phyloP scores from a whole-genome alignment of 345 rosid genomes.

The Barbarea vulgaris region DNA sequence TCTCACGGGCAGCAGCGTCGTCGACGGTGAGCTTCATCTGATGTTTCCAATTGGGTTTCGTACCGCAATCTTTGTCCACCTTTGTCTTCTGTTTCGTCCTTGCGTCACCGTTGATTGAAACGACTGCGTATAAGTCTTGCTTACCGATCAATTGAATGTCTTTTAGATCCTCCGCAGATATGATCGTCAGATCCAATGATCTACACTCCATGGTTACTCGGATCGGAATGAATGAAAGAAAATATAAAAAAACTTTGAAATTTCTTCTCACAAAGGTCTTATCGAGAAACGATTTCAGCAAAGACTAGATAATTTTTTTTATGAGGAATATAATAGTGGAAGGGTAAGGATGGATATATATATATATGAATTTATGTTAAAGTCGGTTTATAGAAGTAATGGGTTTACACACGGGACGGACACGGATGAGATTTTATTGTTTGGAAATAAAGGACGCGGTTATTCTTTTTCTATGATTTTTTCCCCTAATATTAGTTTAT shows the following conservation, averaged over 20 bases:
- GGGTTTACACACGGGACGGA: conserved; percentile 20
- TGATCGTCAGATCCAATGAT: conserved; percentile 53
- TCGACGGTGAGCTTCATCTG: conserved; percentile 57
- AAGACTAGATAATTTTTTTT: neutral
- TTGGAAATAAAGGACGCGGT: conserved; percentile 19
- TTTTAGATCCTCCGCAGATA: conserved; percentile 58
- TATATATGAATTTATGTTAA: neutral
- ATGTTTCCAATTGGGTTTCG: conserved; percentile 60
- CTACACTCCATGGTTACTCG: conserved; percentile 54
- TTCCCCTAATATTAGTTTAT: neutral
- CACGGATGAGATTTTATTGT: conserved; percentile 14
- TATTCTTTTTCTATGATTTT: neutral
- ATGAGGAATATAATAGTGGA: neutral
- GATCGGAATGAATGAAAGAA: neutral
- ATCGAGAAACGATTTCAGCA: neutral
- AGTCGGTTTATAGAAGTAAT: conserved; percentile 21
- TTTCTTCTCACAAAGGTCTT: neutral
- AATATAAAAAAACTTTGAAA: neutral
- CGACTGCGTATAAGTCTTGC: conserved; percentile 66
- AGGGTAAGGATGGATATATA: neutral
- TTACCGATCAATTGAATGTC: conserved; percentile 56
- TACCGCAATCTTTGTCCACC: conserved; percentile 57
- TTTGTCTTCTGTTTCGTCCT: conserved; percentile 53
- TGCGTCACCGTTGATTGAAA: conserved; percentile 50
- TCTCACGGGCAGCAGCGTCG: conserved; percentile 46